phyloP scores from a whole-genome alignment of 1,284 basidiomycete genomes.

The Leccinum fallax region DNA sequence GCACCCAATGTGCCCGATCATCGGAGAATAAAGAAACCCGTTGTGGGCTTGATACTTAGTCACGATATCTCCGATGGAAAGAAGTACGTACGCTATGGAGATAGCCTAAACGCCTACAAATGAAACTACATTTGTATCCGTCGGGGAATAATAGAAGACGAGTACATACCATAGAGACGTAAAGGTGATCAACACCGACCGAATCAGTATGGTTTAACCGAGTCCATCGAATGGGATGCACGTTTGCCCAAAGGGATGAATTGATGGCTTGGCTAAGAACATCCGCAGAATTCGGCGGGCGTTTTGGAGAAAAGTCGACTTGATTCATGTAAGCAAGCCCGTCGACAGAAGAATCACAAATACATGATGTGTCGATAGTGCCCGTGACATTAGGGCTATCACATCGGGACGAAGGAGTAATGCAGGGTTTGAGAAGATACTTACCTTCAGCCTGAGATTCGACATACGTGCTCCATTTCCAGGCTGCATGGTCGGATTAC shows the following conservation, averaged over 20 bases:
- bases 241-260: conserved; percentile 2
- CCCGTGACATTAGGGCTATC: conserved; percentile 10
- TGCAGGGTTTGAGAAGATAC: conserved; percentile 5
- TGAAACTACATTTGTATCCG: conserved; percentile 6
- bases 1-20: conserved; percentile 22
- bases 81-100: conserved; percentile 28
- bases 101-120: conserved; percentile 13
- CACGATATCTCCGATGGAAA: conserved; percentile 13
- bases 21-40: conserved; percentile 22
- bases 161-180: conserved; percentile 13
- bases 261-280: conserved; percentile 1
- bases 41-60: conserved; percentile 12
- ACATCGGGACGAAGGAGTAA: conserved; percentile 21
- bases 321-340: conserved; percentile 5
- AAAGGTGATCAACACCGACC: conserved; percentile 18
- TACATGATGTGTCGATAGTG: neutral
- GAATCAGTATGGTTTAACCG: neutral
- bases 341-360: conserved; percentile 1
- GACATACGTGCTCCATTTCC: conserved; percentile 16
- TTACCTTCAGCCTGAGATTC: conserved; percentile 10
- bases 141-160: conserved; percentile 9
- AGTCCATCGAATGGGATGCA: conserved; percentile 6
- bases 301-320: conserved; percentile 9
- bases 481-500: conserved; percentile 3
- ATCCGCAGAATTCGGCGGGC: conserved; percentile 7